phyloP scores from a whole-genome alignment of 1,284 basidiomycete genomes.

The Cryptococcus wingfieldii region DNA sequence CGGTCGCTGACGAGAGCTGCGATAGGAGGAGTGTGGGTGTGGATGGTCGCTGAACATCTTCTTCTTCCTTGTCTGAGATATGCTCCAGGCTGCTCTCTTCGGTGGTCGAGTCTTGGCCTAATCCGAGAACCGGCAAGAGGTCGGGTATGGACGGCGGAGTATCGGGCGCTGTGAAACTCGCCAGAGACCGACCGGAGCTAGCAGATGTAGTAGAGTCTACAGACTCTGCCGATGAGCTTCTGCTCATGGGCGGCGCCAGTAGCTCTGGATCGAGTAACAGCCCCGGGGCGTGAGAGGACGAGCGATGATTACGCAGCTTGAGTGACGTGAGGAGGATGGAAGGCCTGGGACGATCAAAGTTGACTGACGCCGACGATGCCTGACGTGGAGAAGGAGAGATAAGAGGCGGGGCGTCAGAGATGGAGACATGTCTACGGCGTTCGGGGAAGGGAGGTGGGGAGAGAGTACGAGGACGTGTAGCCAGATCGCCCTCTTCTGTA shows the following conservation, averaged over 20 bases:
- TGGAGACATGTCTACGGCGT: constrained; percentile 1
- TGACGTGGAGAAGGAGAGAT: no score
- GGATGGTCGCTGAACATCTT: constrained; percentile 5
- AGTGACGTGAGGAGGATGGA: not conserved
- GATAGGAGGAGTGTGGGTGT: constrained; percentile 8
- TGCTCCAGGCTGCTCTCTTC: no score
- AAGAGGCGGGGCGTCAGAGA: no score
- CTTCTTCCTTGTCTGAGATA: no score
- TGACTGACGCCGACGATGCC: not conserved
- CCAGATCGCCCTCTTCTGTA: not conserved
- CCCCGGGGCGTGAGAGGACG: not conserved
- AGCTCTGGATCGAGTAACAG: not conserved
- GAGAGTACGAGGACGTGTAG: not conserved
- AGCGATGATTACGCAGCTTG: not conserved
- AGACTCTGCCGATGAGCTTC: not conserved
- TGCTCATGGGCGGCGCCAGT: not conserved
- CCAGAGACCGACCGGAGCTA: constrained; percentile 6
- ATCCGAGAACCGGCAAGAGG: not conserved
- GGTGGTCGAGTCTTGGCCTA: not conserved
- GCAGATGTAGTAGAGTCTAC: constrained; percentile 1
- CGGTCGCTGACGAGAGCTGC: constrained; percentile 5
- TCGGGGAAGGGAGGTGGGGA: not conserved
- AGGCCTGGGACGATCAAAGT: not conserved
- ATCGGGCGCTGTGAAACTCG: constrained; percentile 4
- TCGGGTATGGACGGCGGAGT: not conserved